Percentiles rank a stretch among this genome's conserved stretches.
phyloP scores from a whole-genome alignment of 768 basidiomycete genomes.

The Leccinum arenicola region DNA sequence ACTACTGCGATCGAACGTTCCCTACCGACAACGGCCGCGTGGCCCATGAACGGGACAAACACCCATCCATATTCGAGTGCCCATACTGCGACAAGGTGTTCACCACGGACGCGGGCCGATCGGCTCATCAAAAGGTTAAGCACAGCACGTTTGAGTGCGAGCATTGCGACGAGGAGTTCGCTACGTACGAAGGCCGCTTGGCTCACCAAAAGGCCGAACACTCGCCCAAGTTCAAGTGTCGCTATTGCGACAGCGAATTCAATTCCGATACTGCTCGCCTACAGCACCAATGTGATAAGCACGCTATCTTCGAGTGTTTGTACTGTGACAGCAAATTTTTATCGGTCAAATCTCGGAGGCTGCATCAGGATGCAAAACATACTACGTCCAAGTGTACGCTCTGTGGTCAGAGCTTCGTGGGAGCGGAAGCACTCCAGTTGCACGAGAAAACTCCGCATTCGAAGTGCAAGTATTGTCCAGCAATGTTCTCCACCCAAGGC shows the following conservation, averaged over 20 bases:
- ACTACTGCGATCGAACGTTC: constrained; percentile 14
- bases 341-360: constrained; percentile 1
- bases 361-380: constrained; percentile 15
- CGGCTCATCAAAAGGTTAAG: constrained; percentile 11
- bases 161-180: constrained; percentile 7
- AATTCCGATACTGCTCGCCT: background rate
- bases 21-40: constrained; percentile 1
- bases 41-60: constrained; percentile 13
- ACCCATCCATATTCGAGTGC: constrained; percentile 10
- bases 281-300: constrained; percentile 12
- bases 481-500: background rate
- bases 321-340: constrained; percentile 8
- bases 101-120: constrained; percentile 1
- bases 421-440: background rate
- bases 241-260: constrained; percentile 11
- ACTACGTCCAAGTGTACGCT: background rate
- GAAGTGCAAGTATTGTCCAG: constrained; percentile 7
- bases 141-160: constrained; percentile 15
- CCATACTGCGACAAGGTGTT: constrained; percentile 13
- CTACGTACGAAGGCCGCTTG: background rate
- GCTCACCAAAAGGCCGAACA: constrained; percentile 8
- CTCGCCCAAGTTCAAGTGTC: constrained; percentile 9
- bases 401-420: background rate
- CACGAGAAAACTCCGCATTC: constrained; percentile 2
- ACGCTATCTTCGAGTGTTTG: constrained; percentile 10